A percentile compares a stretch with the other conserved stretches of the same genome.
phyloP scores from a whole-genome alignment of 2,329 filamentous ascomycete genomes.

The Neonectria neomacrospora region DNA sequence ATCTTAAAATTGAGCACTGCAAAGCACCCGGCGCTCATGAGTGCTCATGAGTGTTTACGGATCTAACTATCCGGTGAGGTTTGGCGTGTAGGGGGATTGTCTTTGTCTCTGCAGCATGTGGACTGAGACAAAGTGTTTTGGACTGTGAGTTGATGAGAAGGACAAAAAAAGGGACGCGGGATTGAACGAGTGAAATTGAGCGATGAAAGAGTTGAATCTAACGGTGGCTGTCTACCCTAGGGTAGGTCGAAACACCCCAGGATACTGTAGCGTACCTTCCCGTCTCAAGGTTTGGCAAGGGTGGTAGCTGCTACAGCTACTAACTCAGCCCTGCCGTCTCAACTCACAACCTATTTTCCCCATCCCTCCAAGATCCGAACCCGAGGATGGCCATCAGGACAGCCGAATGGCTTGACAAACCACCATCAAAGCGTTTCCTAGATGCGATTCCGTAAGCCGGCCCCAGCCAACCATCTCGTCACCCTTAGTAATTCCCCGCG shows the following conservation, averaged over 20 bases:
- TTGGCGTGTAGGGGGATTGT: no score
- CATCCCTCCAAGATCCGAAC: neutral
- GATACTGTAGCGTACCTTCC: neutral
- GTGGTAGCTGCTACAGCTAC: no score
- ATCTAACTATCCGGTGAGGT: neutral
- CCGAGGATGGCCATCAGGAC: neutral
- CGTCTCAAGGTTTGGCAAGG: neutral
- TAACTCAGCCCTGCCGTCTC: neutral
- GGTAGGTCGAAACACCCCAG: no score
- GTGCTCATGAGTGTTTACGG: neutral
- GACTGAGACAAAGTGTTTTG: no score
- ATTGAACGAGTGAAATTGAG: no score
- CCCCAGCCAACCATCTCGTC: slow-evolving; percentile 21
- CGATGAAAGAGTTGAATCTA: neutral
- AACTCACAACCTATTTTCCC: neutral
- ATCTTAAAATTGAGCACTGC: neutral
- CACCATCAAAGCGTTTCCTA: neutral
- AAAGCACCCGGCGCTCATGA: neutral
- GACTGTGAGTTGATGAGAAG: no score
- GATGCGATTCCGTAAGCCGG: neutral
- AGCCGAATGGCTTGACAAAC: neutral
- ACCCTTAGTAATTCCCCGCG: slow-evolving; percentile 32
- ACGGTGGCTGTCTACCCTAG: neutral
- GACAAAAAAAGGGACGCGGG: no score
- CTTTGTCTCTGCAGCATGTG: no score